phyloP scores from a whole-genome alignment of 2,329 filamentous ascomycete species.

The Penicillium sp. region DNA sequence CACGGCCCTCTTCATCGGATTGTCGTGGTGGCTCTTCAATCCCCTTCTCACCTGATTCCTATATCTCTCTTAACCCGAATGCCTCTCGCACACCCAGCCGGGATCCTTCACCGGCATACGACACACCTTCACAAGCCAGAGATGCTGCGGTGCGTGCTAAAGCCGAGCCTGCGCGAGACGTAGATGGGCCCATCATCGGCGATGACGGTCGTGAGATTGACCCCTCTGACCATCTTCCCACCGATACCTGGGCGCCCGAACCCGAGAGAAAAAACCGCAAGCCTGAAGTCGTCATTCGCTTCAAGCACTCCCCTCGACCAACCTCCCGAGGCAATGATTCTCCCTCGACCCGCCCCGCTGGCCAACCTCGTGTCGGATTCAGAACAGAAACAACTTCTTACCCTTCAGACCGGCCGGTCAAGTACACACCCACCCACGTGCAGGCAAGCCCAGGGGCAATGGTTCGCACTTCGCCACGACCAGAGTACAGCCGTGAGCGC shows the following conservation, averaged over 20 bases:
- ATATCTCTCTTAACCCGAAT: constrained; percentile 58
- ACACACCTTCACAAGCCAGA: constrained; percentile 40
- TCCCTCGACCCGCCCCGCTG: constrained; percentile 7
- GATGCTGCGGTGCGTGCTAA: constrained; percentile 41
- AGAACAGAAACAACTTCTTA: constrained; percentile 17
- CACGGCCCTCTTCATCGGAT: constrained; percentile 48
- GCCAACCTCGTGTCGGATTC: constrained; percentile 28
- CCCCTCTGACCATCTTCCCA: constrained; percentile 64
- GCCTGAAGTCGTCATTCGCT: constrained; percentile 50
- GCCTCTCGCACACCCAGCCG: constrained; percentile 34
- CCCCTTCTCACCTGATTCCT: constrained; percentile 63
- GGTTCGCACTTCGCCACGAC: constrained; percentile 27
- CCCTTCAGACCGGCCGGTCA: constrained; percentile 14
- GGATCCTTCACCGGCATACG: constrained; percentile 38
- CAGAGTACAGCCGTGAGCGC: constrained; percentile 16
- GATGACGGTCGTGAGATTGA: constrained; percentile 65
- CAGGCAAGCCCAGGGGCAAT: constrained; percentile 14
- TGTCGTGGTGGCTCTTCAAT: constrained; percentile 45
- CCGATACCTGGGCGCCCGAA: constrained; percentile 66
- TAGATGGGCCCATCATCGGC: constrained; percentile 58
- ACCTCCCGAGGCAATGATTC: constrained; percentile 24
- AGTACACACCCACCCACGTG: constrained; percentile 19
- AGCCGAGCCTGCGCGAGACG: constrained; percentile 42
- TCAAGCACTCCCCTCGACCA: constrained; percentile 41
- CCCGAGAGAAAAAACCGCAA: constrained; percentile 58